These are phyloP conservation scores for Mortierella sp. DNA, from an alignment of 371 early-diverging fungal genomes.

Conservation along the genomic window DNA sequence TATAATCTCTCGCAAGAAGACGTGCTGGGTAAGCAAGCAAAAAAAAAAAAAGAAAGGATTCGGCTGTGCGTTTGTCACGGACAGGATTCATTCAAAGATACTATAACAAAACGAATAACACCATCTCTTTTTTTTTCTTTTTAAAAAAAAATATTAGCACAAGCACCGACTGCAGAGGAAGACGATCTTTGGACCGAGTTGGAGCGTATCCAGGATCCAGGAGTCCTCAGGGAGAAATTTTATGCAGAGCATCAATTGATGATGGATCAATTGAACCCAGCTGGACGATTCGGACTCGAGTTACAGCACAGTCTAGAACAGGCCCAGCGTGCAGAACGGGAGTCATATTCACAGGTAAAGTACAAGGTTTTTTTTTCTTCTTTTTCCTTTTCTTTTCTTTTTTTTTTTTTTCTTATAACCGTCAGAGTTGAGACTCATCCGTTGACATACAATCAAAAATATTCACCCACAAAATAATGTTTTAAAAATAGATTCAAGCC, in stretches of 20 bases:
- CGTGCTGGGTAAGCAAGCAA: constrained; percentile 34
- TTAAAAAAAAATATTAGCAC: constrained; percentile 5
- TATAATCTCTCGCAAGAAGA: constrained; percentile 52
- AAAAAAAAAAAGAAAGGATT: not conserved
- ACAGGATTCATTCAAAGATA: not conserved
- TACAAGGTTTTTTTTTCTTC: constrained; percentile 2
- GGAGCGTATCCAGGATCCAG: constrained; percentile 36
- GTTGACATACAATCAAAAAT: not conserved
- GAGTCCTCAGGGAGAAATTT: constrained; percentile 30
- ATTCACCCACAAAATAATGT: not conserved
- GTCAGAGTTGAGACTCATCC: not conserved
- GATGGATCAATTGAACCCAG: constrained; percentile 69
- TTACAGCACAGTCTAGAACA: constrained; percentile 61
- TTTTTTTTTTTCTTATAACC: not conserved
- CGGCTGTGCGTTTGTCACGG: not conserved
- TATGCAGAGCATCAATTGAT: constrained; percentile 40
- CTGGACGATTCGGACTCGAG: constrained; percentile 74
- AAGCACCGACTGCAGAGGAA: constrained; percentile 31
- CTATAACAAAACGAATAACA: not conserved
- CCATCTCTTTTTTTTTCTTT: not conserved
- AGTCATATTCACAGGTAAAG: constrained; percentile 57
- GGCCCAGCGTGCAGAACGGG: constrained; percentile 45
- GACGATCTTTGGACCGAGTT: constrained; percentile 44
- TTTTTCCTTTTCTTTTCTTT: not conserved
- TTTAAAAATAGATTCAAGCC: constrained; percentile 58